Evolutionary conservation across 2,329 filamentous ascomycete genomes (phyloP).

Genomic region (Alternaria solani): DNA sequence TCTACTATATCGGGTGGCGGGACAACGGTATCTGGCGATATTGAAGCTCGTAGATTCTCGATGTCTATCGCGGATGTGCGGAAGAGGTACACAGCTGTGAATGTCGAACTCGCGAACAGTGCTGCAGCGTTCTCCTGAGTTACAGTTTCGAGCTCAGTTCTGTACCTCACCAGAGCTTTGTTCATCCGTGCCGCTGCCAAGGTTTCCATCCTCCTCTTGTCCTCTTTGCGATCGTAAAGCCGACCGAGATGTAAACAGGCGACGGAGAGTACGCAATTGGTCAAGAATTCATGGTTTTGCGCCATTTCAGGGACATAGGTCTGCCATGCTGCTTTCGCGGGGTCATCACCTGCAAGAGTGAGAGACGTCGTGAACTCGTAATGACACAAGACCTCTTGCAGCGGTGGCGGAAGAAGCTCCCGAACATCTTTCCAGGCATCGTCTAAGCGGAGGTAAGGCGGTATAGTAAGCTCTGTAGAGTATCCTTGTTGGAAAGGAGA

Average conservation of each 20-base stretch:
- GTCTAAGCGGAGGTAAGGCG: conserved; percentile 33
- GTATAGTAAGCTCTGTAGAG: conserved; percentile 25
- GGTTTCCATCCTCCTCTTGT: conserved; percentile 36
- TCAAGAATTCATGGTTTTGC: conserved; percentile 53
- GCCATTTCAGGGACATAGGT: conserved; percentile 50
- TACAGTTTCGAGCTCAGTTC: conserved; percentile 43
- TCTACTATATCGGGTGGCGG: conserved; percentile 34
- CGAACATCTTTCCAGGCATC: conserved; percentile 42
- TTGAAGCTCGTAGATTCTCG: conserved; percentile 37
- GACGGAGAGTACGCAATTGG: conserved; percentile 57
- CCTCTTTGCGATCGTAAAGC: conserved; percentile 39
- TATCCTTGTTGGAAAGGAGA: background rate
- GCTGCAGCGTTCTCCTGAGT: conserved; percentile 54
- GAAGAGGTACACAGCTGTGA: conserved; percentile 48
- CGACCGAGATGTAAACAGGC: conserved; percentile 57
- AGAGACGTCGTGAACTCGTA: conserved; percentile 46
- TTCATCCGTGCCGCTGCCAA: conserved; percentile 47
- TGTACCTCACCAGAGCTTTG: conserved; percentile 41
- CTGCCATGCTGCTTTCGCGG: conserved; percentile 46
- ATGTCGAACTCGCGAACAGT: conserved; percentile 47
- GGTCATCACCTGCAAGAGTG: conserved; percentile 40
- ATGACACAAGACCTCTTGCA: conserved; percentile 43
- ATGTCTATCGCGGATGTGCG: conserved; percentile 43
- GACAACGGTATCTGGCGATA: conserved; percentile 25
- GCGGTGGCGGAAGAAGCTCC: conserved; percentile 30